Evolutionary conservation across 352 stramenopile genomes (phyloP), one percentile per base, ranked within the genome.

Genomic region (Sclerospora graminicola): DNA sequence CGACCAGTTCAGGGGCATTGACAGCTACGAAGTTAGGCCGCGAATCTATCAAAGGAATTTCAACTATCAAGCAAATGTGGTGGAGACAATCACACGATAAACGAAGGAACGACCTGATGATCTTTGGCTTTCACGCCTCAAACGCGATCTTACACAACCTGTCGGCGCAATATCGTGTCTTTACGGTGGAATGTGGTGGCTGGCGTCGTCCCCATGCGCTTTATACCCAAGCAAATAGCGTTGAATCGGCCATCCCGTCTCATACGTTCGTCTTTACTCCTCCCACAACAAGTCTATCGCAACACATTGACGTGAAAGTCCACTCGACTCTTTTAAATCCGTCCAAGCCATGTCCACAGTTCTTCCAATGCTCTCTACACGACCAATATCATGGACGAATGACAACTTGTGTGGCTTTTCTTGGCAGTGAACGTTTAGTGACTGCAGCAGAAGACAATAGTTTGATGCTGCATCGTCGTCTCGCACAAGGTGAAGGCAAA

Each of bases 391-490:
- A 93, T 16, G 75, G 82, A 9, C 77, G 76, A 16, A 89, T 86
- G 60, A 84, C 69, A 13, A 86, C 63, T 29, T 85, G 74, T 41
- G 69, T 78, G 8, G 51, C 54, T 13, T 69, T 66, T 32, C 45
- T 88, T 10, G 63, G 59, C 33, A 28, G 20, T 13, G 48, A 70
- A 9, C 62, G 55, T 0, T 38, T 94, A 8, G 50, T 90, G 39
- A 89, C 82, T 1, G 76, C 79, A 8, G 66, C 67, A 18, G 82
- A 94, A 41, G 82, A 94, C 58, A 90, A 91, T 52, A 80, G 72
- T 13, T 41, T 94, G 23, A 86, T 87, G 51, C 57, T 93, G 6
- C 75, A 91, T 54, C 41, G 45, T 2, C 71, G 54, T 26, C 30
- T n/a, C 31, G 29, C 24, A 2, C 37, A 41, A 45, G 4, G 42